Base-by-base conservation (phyloP, 164 flowering plant species). In the Sextonia rubra region DNA sequence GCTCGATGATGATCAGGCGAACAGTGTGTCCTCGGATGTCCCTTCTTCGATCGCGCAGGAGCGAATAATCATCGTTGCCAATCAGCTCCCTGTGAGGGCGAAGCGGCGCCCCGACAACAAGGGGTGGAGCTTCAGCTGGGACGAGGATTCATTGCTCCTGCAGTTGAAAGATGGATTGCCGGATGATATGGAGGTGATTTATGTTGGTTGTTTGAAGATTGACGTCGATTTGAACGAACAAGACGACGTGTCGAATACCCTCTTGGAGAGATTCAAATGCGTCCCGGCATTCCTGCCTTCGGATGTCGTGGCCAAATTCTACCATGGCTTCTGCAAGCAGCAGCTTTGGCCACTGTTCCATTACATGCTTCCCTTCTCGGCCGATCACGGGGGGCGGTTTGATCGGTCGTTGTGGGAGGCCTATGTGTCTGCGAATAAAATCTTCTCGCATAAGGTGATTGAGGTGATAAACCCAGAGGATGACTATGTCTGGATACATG, bases 101-200 rank as follows among this genome's bases (percentile, higher is more conserved):
- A 85, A 82, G 78, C 80, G 89, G 32, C 80, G 89, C 12, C 85
- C 86, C 0, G 91, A 90, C 75, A 85, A 84, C 60, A 86, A 80
- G 72, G 89, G 91, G 5, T 90, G 95, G 91, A 80, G 85, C 55
- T 90, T 90, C 77, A 87, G 92, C 71, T 90, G 95, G 95, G 90
- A 90, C 48, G 92, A 90, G 71, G 92, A 90, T 60, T 87, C 92
- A 0, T 80, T 90, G 83, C 72, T 87, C 2, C 76, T 89, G 70
- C 95, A 90, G 77, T 73, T 87, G 4, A 90, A 89, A 76, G 95
- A 90, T 74, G 95, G 95, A 4, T 77, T 90, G 74, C 90, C 90
- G 7, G 91, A 89, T 23, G 95, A 90, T 22, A 87, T 89, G 87
- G 95, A 90, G 79, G 92, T 90, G 49, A 22, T 89, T 6, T 90